These are phyloP conservation scores for Colletotrichum musae DNA, from an alignment of 2,329 filamentous ascomycete species.

Conservation along the genomic window DNA sequence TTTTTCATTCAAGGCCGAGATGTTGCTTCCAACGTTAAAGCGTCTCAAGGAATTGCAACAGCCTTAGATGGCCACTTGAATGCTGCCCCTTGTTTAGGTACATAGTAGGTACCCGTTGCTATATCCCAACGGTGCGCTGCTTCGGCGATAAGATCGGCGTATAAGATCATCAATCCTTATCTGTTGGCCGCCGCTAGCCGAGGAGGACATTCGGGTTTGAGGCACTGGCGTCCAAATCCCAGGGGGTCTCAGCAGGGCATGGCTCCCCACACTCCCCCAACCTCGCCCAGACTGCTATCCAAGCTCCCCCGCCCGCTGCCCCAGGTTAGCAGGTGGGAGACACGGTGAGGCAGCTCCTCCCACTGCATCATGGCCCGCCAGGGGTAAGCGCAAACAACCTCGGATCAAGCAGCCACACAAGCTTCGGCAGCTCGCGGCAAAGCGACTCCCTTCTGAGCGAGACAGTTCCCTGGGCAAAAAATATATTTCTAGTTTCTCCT, in stretches of 20 bases:
- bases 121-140: constrained; percentile 3
- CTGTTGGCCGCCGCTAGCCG: constrained; percentile 35
- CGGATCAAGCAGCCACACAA: constrained; percentile 42
- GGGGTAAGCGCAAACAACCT: constrained; percentile 42
- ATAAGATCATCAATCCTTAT: constrained; percentile 15
- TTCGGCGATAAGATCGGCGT: constrained; percentile 22
- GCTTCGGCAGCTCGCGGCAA: constrained; percentile 42
- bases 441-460: constrained; percentile 36
- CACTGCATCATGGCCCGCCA: constrained; percentile 37
- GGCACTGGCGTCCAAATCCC: not conserved
- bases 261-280: constrained; percentile 34
- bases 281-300: constrained; percentile 16
- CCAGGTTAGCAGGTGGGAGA: constrained; percentile 20
- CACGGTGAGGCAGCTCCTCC: constrained; percentile 12
- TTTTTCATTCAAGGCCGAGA: no score
- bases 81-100: no score
- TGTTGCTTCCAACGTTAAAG: no score
- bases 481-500: constrained; percentile 19
- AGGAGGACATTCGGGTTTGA: constrained; percentile 15
- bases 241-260: constrained; percentile 23
- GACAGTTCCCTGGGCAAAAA: constrained; percentile 14
- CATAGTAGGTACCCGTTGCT: no score
- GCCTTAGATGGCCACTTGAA: no score
- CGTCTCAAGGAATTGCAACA: no score
- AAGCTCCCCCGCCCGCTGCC: constrained; percentile 38